phyloP scores from a whole-genome alignment of 139 green algal species.

The Deuterostichococcus epilithicus region DNA sequence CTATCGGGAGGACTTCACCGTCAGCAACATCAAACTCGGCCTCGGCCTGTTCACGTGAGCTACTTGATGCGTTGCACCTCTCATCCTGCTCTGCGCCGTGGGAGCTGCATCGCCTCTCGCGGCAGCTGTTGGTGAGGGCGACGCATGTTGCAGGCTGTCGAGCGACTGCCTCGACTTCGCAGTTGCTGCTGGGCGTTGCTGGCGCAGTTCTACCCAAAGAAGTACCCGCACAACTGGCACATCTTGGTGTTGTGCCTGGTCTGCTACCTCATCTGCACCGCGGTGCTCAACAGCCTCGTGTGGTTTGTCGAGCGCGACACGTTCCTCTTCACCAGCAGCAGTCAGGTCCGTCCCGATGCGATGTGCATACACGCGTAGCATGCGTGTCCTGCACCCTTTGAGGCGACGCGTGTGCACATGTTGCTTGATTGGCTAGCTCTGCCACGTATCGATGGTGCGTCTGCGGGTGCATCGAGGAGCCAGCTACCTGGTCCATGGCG shows the following conservation, averaged over 20 bases:
- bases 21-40: conserved; percentile 69
- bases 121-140: neutral
- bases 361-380: neutral
- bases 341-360: neutral
- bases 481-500: too few relatives aligned
- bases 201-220: conserved; percentile 73
- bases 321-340: conserved; percentile 49
- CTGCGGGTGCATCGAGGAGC: too few relatives aligned
- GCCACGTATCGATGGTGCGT: too few relatives aligned
- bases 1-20: conserved; percentile 53
- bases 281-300: conserved; percentile 44
- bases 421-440: too few relatives aligned
- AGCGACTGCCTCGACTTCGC: neutral
- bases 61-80: too few relatives aligned
- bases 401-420: too few relatives aligned
- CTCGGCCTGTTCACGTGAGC: conserved; percentile 64
- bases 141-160: neutral
- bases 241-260: conserved; percentile 56
- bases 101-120: neutral
- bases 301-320: conserved; percentile 51
- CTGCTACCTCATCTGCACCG: conserved; percentile 53
- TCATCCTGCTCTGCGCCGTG: neutral
- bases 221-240: conserved; percentile 59
- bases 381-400: too few relatives aligned
- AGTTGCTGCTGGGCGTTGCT: conserved; percentile 59